Evolutionary conservation across 306 rosid species (phyloP).

Genomic region (Fagus crenata): DNA sequence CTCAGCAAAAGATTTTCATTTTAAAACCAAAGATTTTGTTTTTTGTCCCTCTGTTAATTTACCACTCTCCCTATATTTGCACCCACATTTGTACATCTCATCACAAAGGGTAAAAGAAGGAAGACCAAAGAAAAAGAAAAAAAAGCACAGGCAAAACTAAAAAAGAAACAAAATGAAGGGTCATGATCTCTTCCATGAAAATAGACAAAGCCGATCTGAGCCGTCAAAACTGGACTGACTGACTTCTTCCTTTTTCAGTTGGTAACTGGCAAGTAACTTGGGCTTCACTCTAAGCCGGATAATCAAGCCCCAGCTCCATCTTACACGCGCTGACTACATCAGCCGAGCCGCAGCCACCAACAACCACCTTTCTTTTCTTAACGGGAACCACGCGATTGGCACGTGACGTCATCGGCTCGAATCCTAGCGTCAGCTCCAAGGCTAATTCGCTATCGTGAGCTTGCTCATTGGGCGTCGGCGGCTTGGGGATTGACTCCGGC

Average conservation of each 20-base stretch:
- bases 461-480: neutral
- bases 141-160: neutral
- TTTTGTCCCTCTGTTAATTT: slow-evolving; percentile 28
- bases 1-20: neutral
- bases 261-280: neutral
- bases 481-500: slow-evolving; percentile 41
- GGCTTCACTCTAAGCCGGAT: slow-evolving; percentile 28
- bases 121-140: neutral
- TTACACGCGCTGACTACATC: slow-evolving; percentile 37
- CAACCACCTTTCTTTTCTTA: slow-evolving; percentile 67
- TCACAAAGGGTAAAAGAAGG: slow-evolving; percentile 10
- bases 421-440: slow-evolving; percentile 75
- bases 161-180: slow-evolving; percentile 15
- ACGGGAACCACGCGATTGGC: slow-evolving; percentile 61
- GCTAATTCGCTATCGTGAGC: slow-evolving; percentile 43
- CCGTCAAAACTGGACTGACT: slow-evolving; percentile 49
- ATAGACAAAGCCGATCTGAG: slow-evolving; percentile 34
- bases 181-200: slow-evolving; percentile 44
- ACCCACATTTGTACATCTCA: slow-evolving; percentile 36
- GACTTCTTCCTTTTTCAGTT: neutral
- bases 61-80: slow-evolving; percentile 33
- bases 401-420: slow-evolving; percentile 53
- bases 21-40: neutral
- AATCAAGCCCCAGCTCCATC: slow-evolving; percentile 52
- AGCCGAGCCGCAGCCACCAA: neutral